Evolutionary conservation across 176 grass and related monocot genomes (phyloP).

Genomic region (Aegilops bicornis): DNA sequence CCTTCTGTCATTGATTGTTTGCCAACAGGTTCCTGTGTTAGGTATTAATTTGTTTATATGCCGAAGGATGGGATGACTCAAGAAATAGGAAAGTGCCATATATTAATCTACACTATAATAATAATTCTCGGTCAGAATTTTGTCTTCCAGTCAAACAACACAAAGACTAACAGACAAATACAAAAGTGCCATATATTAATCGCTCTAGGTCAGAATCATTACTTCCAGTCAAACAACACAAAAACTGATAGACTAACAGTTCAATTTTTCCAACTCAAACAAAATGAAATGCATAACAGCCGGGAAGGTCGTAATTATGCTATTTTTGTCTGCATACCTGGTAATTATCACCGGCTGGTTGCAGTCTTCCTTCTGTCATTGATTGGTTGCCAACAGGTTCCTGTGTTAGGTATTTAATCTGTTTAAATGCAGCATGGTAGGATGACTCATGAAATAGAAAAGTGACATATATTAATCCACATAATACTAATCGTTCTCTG

Average conservation of each 20-base stretch:
- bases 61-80: background rate
- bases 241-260: background rate
- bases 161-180: background rate
- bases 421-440: background rate
- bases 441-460: background rate
- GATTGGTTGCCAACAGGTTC: background rate
- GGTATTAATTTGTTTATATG: slow-evolving; percentile 4
- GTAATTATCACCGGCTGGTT: background rate
- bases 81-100: background rate
- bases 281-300: background rate
- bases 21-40: background rate
- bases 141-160: background rate
- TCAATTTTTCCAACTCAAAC: background rate
- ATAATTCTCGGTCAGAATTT: background rate
- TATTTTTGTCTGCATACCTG: background rate
- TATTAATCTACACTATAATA: background rate
- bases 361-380: background rate
- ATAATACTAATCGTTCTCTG: background rate
- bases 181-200: background rate
- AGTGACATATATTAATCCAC: background rate
- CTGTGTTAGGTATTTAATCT: background rate
- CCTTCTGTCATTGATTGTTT: background rate
- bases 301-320: background rate
- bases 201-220: background rate
- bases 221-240: background rate